A percentile compares a stretch with the other conserved stretches of the same genome.
phyloP scores from a whole-genome alignment of 306 rosid species.

The Glycine soja region DNA sequence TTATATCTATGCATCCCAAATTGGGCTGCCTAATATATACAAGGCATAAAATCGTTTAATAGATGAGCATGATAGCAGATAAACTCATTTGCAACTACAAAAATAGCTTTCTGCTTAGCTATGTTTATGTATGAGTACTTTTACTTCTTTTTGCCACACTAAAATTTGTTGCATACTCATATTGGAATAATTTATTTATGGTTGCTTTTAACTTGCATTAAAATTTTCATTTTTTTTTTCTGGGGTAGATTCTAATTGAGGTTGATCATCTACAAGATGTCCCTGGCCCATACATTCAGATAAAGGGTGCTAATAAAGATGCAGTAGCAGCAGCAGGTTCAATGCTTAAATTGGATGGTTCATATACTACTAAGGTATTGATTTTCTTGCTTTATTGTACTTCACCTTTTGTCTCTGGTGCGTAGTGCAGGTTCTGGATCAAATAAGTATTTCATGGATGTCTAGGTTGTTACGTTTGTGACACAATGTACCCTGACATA shows the following conservation, averaged over 20 bases:
- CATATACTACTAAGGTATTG: conserved; percentile 90
- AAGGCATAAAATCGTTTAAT: conserved; percentile 5
- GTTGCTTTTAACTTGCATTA: conserved; percentile 32
- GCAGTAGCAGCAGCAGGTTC: conserved; percentile 95
- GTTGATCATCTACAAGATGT: conserved; percentile 96
- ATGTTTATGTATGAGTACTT: background rate
- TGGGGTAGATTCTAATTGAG: conserved; percentile 78
- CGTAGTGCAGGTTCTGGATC: conserved; percentile 22
- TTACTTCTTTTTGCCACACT: conserved; percentile 8
- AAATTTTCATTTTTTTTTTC: conserved; percentile 27
- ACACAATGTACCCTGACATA: too few species aligned
- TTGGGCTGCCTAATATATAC: background rate
- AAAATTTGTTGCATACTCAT: conserved; percentile 29
- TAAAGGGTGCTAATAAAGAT: conserved; percentile 92
- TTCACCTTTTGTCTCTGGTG: conserved; percentile 24
- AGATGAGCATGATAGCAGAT: background rate
- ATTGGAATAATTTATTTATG: conserved; percentile 36
- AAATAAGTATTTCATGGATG: conserved; percentile 29
- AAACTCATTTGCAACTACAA: conserved; percentile 24
- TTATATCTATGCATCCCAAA: conserved; percentile 8
- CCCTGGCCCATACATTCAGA: conserved; percentile 89
- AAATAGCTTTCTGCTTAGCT: conserved; percentile 11
- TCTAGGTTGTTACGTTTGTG: conserved; percentile 39
- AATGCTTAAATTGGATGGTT: conserved; percentile 81
- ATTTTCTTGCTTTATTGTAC: conserved; percentile 34